Conservation (phyloP, 306 rosid genomes). For the Mimosa pudica region DNA sequence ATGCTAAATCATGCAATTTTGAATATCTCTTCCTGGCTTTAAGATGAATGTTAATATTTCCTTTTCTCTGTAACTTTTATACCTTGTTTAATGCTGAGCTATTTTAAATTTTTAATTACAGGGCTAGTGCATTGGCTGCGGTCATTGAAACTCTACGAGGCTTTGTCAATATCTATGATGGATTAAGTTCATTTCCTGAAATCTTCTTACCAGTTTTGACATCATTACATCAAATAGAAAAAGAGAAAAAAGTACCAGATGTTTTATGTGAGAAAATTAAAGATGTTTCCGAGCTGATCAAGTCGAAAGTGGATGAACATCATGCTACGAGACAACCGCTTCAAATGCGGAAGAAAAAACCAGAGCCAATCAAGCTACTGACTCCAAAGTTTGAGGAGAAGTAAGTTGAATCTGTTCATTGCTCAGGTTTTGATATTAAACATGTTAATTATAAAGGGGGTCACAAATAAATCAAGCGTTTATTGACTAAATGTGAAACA, state of each 20-base stretch:
- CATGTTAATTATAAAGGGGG: neutral
- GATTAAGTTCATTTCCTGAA: conserved; percentile 83
- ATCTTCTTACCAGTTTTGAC: conserved; percentile 64
- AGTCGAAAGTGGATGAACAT: conserved; percentile 52
- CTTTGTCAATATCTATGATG: conserved; percentile 52
- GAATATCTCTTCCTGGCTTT: conserved; percentile 1
- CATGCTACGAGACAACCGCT: conserved; percentile 68
- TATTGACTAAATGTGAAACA: conserved; percentile 26
- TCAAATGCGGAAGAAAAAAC: conserved; percentile 86
- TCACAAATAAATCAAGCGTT: conserved; percentile 11
- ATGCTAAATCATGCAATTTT: conserved; percentile 10
- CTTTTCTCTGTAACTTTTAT: conserved; percentile 10
- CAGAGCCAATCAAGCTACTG: conserved; percentile 74
- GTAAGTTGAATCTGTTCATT: conserved; percentile 44
- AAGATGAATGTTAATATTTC: conserved; percentile 9
- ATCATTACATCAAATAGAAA: conserved; percentile 53
- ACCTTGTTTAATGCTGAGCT: conserved; percentile 26
- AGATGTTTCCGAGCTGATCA: conserved; percentile 59
- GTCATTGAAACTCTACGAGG: conserved; percentile 68
- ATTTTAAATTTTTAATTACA: conserved; percentile 37
- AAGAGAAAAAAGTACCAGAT: conserved; percentile 55
- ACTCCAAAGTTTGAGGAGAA: conserved; percentile 85
- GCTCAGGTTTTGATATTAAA: conserved; percentile 4
- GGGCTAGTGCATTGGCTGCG: conserved; percentile 68
- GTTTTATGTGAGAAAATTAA: conserved; percentile 51